phyloP scores from a whole-genome alignment of 208 protist species.

The Trypanosoma lewisi region DNA sequence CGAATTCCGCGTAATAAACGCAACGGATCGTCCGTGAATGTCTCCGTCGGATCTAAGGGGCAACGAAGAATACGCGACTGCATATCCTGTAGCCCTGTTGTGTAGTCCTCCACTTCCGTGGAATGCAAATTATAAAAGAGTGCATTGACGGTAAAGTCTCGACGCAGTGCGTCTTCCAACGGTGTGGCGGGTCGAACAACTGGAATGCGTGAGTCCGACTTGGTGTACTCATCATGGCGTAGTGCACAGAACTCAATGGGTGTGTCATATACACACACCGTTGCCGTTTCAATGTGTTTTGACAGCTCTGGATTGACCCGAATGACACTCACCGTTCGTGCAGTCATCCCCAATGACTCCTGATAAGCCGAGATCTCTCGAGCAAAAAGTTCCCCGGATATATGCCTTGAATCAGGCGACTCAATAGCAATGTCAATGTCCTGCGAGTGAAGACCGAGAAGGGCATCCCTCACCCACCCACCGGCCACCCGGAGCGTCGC shows the following conservation, averaged over 20 bases:
- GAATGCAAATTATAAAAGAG: constrained; percentile 99
- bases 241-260: constrained; percentile 97
- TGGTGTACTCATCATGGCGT: constrained; percentile 91
- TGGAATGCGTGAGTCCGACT: constrained; percentile 89
- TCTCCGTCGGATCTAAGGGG: constrained; percentile 76
- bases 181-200: constrained; percentile 71
- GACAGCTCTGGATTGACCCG: constrained; percentile 95
- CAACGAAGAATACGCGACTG: constrained; percentile 84
- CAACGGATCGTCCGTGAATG: constrained; percentile 94
- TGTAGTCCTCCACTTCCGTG: constrained; percentile 94
- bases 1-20: constrained; percentile 92
- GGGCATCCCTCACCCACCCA: constrained; percentile 98
- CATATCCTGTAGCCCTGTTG: constrained; percentile 90
- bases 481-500: constrained; percentile 90
- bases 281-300: constrained; percentile 98
- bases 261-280: constrained; percentile 84
- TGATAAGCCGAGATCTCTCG: constrained; percentile 77
- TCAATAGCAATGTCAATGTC: constrained; percentile 99
- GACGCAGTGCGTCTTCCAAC: constrained; percentile 93
- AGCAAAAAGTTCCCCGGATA: constrained; percentile 92
- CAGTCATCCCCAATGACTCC: constrained; percentile 28
- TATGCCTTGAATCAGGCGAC: constrained; percentile 23
- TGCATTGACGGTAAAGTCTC: constrained; percentile 99
- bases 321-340: constrained; percentile 91
- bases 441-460: constrained; percentile 88